Evolutionary conservation across 495 filamentous ascomycete genomes (phyloP), one percentile per base, ranked within the genome.

Genomic region (Xylaria venustula): DNA sequence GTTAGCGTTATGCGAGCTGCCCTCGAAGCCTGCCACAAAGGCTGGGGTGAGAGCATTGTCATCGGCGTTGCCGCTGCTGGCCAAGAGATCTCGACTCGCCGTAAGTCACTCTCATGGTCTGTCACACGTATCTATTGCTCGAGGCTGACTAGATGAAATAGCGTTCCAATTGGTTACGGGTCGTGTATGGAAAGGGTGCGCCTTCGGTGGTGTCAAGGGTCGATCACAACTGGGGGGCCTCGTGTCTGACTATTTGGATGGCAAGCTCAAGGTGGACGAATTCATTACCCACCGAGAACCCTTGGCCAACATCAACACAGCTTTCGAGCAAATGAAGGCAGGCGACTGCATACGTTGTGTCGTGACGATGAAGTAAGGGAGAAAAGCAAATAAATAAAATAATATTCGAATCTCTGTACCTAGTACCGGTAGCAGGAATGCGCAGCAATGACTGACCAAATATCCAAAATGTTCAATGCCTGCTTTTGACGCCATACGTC

Each of bases 131-230:
- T 26, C 22, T 11, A 40, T 58, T 0, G 14, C 14, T 34, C 42
- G 59, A 65, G 60, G 46, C 66, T 73, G 58, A 69, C 56, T 52
- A 63, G 53, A 45, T 48, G 60, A 66, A 30, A 53, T 61, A 98
- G 93, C 94, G 74, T 98, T 98, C 87, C 94, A 98, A 81, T 84
- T 98, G 53, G 94, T 98, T 63, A 98, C 94, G 25, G 94, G 94
- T 53, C 93, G 94, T 71, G 89, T 95, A 59, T 98, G 94, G 94
- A 96, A 90, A 71, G 94, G 94, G 60, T 97, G 93, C 71, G 94
- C 94, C 25, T 98, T 98, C 68, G 94, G 94, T 64, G 94, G 94
- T 61, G 92, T 98, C 82, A 98, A 98, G 82, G 94, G 94, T 61
- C 92, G 94, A 67, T 85, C 89, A 26, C 94, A 98, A 77, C 85